phyloP scores from a whole-genome alignment of 768 basidiomycete genomes.

The Mrakia gelida region DNA sequence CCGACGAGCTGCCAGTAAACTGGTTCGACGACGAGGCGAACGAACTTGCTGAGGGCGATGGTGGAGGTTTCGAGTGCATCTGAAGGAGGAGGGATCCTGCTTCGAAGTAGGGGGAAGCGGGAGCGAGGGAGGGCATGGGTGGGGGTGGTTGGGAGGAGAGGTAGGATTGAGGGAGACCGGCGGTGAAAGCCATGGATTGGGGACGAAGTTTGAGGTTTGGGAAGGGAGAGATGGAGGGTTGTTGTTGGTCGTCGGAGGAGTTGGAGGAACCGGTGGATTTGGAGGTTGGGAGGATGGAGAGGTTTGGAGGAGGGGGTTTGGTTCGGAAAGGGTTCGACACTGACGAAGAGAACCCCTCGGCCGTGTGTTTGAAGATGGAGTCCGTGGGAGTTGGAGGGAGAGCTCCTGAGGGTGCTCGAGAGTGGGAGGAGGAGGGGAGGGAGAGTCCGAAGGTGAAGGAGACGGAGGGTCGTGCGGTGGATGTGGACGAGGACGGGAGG shows the following conservation, averaged over 20 bases:
- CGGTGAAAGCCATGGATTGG: not conserved
- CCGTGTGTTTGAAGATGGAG: not conserved
- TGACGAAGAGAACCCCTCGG: not conserved
- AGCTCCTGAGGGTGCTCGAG: not conserved
- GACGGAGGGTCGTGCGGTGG: not conserved
- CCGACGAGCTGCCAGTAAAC: not conserved
- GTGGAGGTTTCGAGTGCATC: not conserved
- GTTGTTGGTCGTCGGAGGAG: not conserved
- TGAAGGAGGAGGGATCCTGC: not conserved
- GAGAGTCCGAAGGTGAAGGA: not conserved
- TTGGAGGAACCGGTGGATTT: not conserved
- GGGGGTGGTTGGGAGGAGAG: not conserved
- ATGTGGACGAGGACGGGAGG: not conserved
- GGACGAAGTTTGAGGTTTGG: conserved; percentile 19
- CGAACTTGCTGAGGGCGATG: not conserved
- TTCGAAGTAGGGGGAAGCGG: not conserved
- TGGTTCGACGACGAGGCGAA: not conserved
- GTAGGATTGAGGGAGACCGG: conserved; percentile 2
- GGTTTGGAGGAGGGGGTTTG: not conserved
- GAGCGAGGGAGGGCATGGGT: not conserved
- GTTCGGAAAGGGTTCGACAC: not conserved
- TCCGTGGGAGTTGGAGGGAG: not conserved
- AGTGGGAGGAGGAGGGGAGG: not conserved
- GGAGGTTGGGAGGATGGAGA: not conserved
- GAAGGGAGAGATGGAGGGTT: not conserved